These are phyloP conservation scores for Periconia digitata DNA, from an alignment of 2,329 filamentous ascomycete genomes.

Conservation along the genomic window DNA sequence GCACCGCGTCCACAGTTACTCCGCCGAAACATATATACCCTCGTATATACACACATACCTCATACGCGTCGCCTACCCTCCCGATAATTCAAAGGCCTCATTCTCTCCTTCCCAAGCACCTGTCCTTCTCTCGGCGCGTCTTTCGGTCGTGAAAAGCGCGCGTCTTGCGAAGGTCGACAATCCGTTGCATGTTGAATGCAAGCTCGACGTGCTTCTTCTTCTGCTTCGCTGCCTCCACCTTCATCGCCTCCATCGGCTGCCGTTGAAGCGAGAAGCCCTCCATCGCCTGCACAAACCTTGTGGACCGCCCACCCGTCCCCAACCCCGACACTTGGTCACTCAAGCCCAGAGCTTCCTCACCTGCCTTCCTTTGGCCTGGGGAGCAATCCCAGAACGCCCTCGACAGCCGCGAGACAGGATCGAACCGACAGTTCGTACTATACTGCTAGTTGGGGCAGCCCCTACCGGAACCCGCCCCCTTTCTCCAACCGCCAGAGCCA, in stretches of 20 bases:
- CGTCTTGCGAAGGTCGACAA: slow-evolving; percentile 16
- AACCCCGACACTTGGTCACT: slow-evolving; percentile 43
- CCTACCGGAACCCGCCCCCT: slow-evolving; percentile 70
- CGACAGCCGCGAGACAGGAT: slow-evolving; percentile 35
- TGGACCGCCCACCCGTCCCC: slow-evolving; percentile 43
- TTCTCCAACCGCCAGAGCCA: slow-evolving; percentile 33
- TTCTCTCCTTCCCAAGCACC: slow-evolving; percentile 10
- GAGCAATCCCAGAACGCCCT: slow-evolving; percentile 36
- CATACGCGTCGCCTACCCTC: slow-evolving; percentile 21
- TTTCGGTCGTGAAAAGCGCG: slow-evolving; percentile 19
- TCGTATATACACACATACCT: slow-evolving; percentile 13
- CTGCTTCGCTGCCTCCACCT: slow-evolving; percentile 33
- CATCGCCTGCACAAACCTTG: slow-evolving; percentile 39
- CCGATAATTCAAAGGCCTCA: slow-evolving; percentile 9
- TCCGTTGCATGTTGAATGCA: slow-evolving; percentile 41
- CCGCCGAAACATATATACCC: no score
- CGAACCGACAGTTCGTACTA: slow-evolving; percentile 56
- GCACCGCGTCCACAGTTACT: slow-evolving; percentile 25
- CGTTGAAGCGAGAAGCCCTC: slow-evolving; percentile 25
- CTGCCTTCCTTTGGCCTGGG: slow-evolving; percentile 38
- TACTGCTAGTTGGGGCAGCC: slow-evolving; percentile 89
- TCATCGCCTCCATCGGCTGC: slow-evolving; percentile 39
- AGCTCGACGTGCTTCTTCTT: slow-evolving; percentile 40
- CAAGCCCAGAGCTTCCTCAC: slow-evolving; percentile 45
- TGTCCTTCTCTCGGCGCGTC: slow-evolving; percentile 20